Base-by-base conservation (phyloP, 2,329 filamentous ascomycete genomes). In the Clathrospora elynae region DNA sequence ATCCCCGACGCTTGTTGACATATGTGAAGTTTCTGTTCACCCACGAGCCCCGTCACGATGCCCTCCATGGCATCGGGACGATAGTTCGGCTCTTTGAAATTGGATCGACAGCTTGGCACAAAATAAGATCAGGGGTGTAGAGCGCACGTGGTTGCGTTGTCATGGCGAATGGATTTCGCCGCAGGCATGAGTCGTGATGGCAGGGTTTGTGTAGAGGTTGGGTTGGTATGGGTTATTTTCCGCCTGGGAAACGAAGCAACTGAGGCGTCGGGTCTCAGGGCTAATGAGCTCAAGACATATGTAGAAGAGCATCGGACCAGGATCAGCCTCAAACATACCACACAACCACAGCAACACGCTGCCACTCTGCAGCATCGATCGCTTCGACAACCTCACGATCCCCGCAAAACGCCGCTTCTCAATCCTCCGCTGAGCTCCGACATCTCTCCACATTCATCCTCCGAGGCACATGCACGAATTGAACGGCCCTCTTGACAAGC, bases 401-500 rank as follows among this genome's bases (percentile, higher is more conserved):
- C 30, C 42, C 42, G 31, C 42, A 35, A 18, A 46, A 32, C 5
- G n/a, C 11, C 26, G 34, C 35, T 24, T 26, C 23, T 42, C 24
- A 40, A 24, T 32, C 26, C 28, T 29, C 26, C n/a, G n/a, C 19
- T 24, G 30, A n/a, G 18, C 35, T 40, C 34, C 30, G 25, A 40
- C 37, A 35, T n/a, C 33, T 24, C 22, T 44, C 22, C 26, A 28
- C 33, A 35, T 10, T 29, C 26, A 9, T 20, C 34, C 40, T 44
- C 51, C 42, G 49, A 52, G 40, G 42, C 48, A 44, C 30, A 37
- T 36, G 45, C 48, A 54, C 43, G 50, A 51, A 23, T 42, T 38
- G 33, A 50, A 51, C 49, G 39, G 36, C 20, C 22, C 25, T 19
- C 59, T 62, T 62, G 57, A 57, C 55, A n/a, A n/a, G 38, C 38